phyloP scores from a whole-genome alignment of 2,329 filamentous ascomycete genomes.

The Trichoderma brevicompactum region DNA sequence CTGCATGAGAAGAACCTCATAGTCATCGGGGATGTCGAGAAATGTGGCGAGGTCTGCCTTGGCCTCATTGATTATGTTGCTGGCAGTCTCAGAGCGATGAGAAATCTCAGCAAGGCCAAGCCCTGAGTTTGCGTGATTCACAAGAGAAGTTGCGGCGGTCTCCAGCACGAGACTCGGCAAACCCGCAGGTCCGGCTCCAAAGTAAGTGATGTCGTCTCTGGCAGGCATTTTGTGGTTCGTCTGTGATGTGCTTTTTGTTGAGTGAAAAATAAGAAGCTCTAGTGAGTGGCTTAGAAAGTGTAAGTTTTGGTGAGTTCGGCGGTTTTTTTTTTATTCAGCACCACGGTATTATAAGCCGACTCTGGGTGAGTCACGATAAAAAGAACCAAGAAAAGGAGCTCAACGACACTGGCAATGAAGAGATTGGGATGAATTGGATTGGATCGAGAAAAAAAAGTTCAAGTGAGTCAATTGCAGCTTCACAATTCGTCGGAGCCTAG shows the following conservation, averaged over 20 bases:
- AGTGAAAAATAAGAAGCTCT: not conserved
- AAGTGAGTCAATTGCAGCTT: not conserved
- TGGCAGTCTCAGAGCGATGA: slow-evolving; percentile 80
- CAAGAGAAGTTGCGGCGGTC: slow-evolving; percentile 72
- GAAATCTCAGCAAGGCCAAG: slow-evolving; percentile 87
- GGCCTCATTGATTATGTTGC: slow-evolving; percentile 76
- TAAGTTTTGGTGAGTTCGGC: not conserved
- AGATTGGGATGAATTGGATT: not conserved
- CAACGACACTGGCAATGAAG: not conserved
- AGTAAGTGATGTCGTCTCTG: slow-evolving; percentile 78
- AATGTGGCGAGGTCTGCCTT: slow-evolving; percentile 74
- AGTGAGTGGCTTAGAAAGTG: not conserved
- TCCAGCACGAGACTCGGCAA: slow-evolving; percentile 83
- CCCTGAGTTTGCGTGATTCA: slow-evolving; percentile 78
- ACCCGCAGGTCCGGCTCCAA: slow-evolving; percentile 87
- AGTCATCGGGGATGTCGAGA: slow-evolving; percentile 82
- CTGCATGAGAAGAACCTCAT: slow-evolving; percentile 88
- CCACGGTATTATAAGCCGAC: not conserved
- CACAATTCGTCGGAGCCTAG: not conserved
- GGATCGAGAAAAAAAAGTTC: not conserved
- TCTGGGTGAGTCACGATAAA: slow-evolving; percentile 7
- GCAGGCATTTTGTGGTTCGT: slow-evolving; percentile 62
- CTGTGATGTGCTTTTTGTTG: not conserved
- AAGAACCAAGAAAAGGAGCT: not conserved
- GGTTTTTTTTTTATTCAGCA: not conserved